Conservation (phyloP, 163 green algal species). For the Scenedesmus sp. region DNA sequence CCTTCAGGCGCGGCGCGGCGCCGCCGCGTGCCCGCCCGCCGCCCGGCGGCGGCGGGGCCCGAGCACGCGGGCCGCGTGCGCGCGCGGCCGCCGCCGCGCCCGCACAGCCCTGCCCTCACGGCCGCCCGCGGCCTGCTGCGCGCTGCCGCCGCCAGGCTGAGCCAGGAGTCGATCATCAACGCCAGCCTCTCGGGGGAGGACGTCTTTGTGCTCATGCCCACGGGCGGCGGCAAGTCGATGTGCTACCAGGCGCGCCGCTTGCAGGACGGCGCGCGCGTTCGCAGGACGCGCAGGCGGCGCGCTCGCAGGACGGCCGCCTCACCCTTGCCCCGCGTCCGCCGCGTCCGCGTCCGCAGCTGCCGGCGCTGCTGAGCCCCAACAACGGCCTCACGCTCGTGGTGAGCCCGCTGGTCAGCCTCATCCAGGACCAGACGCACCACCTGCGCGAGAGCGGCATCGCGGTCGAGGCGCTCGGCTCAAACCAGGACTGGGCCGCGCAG, state of each 20-base stretch:
- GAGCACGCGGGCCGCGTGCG: no score
- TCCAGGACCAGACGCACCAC: conserved; percentile 72
- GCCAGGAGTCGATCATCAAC: conserved; percentile 89
- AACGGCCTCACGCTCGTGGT: conserved; percentile 92
- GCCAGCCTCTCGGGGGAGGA: conserved; percentile 79
- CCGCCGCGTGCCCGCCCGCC: no score
- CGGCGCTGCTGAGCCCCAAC: conserved; percentile 40
- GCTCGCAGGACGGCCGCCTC: no score
- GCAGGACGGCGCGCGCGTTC: no score
- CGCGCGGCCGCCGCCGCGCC: no score
- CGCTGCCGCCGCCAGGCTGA: conserved; percentile 33
- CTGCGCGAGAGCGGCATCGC: conserved; percentile 66
- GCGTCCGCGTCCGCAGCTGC: no score
- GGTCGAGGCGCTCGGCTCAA: conserved; percentile 62
- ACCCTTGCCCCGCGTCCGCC: no score
- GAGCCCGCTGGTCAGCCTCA: conserved; percentile 94
- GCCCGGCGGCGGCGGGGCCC: no score
- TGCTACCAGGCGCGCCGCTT: no score
- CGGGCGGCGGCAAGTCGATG: conserved; percentile 71
- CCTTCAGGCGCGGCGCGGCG: conserved; percentile 62
- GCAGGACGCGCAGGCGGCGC: no score
- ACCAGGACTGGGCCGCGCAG: conserved; percentile 62
- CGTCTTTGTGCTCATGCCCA: conserved; percentile 97
- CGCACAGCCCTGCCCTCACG: no score
- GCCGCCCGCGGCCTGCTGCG: no score